Base-by-base conservation (phyloP, 805 yeast species). In the Lipomyces sp. region DNA sequence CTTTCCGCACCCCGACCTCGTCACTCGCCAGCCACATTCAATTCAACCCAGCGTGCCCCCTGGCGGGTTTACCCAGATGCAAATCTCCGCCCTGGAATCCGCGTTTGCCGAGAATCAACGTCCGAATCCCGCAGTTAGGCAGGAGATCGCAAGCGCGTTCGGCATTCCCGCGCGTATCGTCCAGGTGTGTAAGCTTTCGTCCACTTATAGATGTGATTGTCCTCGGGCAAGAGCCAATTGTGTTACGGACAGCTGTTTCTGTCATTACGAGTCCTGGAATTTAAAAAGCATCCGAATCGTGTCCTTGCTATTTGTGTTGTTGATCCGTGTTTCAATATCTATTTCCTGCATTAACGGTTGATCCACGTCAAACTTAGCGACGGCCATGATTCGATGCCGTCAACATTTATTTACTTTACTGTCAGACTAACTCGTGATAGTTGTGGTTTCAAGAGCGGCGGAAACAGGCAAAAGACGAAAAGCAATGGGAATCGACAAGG, bases 381-480 rank as follows among this genome's bases (percentile, higher is more conserved):
- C 35, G 32, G 29, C 29, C 24, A 2, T 11, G 15, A 13, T 37
- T 18, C 30, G 34, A 24, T 15, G 10, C 51, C 33, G 24, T 15
- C 29, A 11, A 33, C 24, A 18, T 61, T 13, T 10, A 1, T 56
- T 34, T 57, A 32, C 29, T 29, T 11, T 37, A 32, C 15, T 8
- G 18, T 15, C 24, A 6, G 15, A 24, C 48, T 35, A 37, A 60
- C 33, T 7, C 13, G 45, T 10, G 30, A 8, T 37, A 67, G 69
- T 37, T 64, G 32, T 68, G 71, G 71, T 68, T 60, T 42, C 57
- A 39, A 10, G 65, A 66, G 11, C 69, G 71, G 18, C 66, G 70
- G 37, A 58, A 60, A 18, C 64, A 57, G 34, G 48, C 56, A 42
- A 67, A 62, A 39, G 69, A 60, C 45, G 65, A 65, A 57, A 60